phyloP scores from a whole-genome alignment of 441 rosid species.

The Populus hybrid region DNA sequence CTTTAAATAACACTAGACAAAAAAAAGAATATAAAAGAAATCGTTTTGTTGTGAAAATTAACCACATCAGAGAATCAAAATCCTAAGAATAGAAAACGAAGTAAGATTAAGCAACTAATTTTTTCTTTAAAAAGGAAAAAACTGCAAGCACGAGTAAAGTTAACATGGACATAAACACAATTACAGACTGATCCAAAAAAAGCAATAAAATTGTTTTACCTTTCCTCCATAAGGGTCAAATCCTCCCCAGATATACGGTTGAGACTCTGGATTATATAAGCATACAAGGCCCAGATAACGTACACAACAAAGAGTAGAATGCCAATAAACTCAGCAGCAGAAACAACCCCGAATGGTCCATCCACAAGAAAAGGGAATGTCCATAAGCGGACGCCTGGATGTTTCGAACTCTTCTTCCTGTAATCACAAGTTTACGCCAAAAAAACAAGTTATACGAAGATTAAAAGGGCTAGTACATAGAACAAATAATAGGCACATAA shows the following conservation, averaged over 20 bases:
- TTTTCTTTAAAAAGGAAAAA: too few relatives aligned
- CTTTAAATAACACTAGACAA: background rate
- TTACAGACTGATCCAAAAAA: background rate
- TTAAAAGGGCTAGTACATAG: background rate
- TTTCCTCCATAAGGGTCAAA: conserved; percentile 27
- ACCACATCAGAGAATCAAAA: background rate
- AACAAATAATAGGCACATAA: background rate
- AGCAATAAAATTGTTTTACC: conserved; percentile 35
- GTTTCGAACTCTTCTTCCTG: conserved; percentile 50
- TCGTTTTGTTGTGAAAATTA: background rate
- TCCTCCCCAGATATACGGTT: conserved; percentile 34
- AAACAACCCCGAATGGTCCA: conserved; percentile 92
- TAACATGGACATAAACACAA: background rate
- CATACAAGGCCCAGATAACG: conserved; percentile 65
- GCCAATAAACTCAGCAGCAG: conserved; percentile 89
- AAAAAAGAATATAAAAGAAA: too few relatives aligned
- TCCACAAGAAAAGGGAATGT: conserved; percentile 86
- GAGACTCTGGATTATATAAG: conserved; percentile 56
- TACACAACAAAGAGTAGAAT: conserved; percentile 58
- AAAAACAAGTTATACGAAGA: background rate
- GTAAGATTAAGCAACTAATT: background rate
- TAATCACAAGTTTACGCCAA: conserved; percentile 11
- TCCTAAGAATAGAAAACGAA: background rate
- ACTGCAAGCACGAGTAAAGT: background rate
- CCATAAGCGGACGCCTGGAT: conserved; percentile 68